Conservation (phyloP, 2,329 filamentous ascomycete species). For the Ophiosphaerella narmari region DNA sequence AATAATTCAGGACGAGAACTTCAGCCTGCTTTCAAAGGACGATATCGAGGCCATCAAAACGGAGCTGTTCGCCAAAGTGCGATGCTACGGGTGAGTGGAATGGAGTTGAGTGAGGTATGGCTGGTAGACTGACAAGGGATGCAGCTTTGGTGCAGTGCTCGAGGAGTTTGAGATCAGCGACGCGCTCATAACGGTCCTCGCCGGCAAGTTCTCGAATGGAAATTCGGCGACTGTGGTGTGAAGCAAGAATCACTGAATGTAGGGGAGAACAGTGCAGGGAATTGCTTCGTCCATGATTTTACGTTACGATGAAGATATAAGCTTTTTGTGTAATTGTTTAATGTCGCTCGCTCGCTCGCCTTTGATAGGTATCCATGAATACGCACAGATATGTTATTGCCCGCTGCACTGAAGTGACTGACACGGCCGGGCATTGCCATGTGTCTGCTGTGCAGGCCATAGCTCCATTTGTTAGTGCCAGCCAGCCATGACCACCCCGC, state of each 20-base stretch:
- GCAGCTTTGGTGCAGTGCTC: conserved; percentile 68
- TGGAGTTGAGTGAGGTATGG: background rate
- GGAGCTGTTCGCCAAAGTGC: conserved; percentile 77
- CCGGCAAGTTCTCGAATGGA: conserved; percentile 53
- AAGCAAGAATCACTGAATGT: conserved; percentile 5
- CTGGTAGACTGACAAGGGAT: conserved; percentile 8
- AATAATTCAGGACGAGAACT: conserved; percentile 64
- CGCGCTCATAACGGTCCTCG: conserved; percentile 73
- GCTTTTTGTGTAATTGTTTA: conserved; percentile 24
- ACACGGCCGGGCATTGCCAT: no score
- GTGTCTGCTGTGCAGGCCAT: background rate
- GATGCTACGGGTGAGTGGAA: conserved; percentile 82
- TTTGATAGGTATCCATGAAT: conserved; percentile 15
- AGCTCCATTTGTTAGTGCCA: background rate
- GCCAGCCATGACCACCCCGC: conserved; percentile 2
- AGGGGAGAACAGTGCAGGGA: background rate
- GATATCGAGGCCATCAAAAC: conserved; percentile 76
- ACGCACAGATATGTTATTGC: no score
- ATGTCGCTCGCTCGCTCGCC: conserved; percentile 20
- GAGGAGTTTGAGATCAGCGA: conserved; percentile 78
- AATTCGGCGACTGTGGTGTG: conserved; percentile 12
- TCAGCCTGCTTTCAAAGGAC: conserved; percentile 65
- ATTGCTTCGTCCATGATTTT: conserved; percentile 3
- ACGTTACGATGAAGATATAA: conserved; percentile 3
- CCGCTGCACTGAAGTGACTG: no score